These are phyloP conservation scores for Paecilomyces dactylethromorphus DNA, from an alignment of 2,329 filamentous ascomycete species.

Conservation along the genomic window DNA sequence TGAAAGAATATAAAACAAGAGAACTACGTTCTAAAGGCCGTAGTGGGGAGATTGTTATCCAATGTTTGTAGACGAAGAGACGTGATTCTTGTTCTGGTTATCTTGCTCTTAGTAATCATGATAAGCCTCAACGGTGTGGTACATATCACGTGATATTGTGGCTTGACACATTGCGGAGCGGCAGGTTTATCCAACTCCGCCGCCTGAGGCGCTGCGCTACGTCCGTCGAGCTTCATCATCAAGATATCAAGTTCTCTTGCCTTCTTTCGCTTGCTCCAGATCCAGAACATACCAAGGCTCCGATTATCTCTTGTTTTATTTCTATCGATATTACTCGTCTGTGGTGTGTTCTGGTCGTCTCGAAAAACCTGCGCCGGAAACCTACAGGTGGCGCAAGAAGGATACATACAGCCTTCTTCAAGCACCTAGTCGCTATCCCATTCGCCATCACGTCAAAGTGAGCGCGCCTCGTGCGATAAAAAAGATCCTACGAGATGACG, in stretches of 20 bases:
- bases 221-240: neutral
- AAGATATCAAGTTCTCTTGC: neutral
- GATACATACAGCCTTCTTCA: neutral
- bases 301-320: neutral
- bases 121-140: neutral
- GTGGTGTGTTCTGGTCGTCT: neutral
- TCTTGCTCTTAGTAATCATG: neutral
- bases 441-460: constrained; percentile 2
- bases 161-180: neutral
- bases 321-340: neutral
- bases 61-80: neutral
- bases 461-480: constrained; percentile 7
- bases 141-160: neutral
- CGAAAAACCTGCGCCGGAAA: neutral
- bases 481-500: constrained; percentile 52
- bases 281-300: neutral
- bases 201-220: neutral
- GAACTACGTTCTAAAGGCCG: no score
- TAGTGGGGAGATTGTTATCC: neutral
- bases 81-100: no score
- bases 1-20: no score
- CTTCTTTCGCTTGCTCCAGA: neutral
- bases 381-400: neutral
- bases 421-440: neutral
- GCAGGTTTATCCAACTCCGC: neutral